Conservation (phyloP, 306 rosid species). For the Dryas octopetala region DNA sequence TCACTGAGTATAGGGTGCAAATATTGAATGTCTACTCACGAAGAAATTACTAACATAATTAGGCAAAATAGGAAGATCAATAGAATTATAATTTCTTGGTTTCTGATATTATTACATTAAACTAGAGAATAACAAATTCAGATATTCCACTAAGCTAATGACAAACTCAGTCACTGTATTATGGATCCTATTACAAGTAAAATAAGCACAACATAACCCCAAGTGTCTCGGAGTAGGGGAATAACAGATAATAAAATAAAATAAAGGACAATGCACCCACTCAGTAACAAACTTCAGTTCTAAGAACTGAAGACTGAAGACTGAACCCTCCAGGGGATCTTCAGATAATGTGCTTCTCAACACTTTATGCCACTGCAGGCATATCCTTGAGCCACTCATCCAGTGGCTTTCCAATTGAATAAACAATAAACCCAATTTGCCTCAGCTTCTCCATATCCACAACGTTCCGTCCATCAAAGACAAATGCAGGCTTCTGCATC, state of each 20-base stretch:
- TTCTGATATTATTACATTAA: slow-evolving; percentile 44
- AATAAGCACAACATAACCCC: slow-evolving; percentile 21
- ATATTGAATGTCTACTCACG: too few species aligned
- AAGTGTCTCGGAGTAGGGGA: slow-evolving; percentile 30
- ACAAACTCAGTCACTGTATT: slow-evolving; percentile 1
- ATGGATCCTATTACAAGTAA: slow-evolving; percentile 14
- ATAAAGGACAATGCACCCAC: slow-evolving; percentile 28
- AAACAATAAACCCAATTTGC: slow-evolving; percentile 79
- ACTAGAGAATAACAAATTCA: slow-evolving; percentile 40
- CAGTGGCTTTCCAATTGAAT: slow-evolving; percentile 78
- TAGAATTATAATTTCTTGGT: too few species aligned
- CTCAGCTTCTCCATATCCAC: slow-evolving; percentile 62
- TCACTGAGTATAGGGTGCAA: too few species aligned
- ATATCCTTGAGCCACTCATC: slow-evolving; percentile 90
- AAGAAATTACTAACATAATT: too few species aligned
- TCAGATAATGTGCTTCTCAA: slow-evolving; percentile 13
- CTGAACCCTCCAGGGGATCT: slow-evolving; percentile 15
- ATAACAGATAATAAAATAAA: slow-evolving; percentile 8
- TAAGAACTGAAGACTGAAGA: slow-evolving; percentile 4
- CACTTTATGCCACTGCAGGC: slow-evolving; percentile 74
- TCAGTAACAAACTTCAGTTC: slow-evolving; percentile 16
- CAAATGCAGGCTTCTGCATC: slow-evolving; percentile 89
- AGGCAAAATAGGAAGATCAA: too few species aligned
- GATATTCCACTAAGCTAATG: slow-evolving; percentile 33
- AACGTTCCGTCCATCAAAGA: slow-evolving; percentile 74